Base-by-base conservation (phyloP, 192 early-diverging fungal species). In the Gaertneriomyces semiglobifer region DNA sequence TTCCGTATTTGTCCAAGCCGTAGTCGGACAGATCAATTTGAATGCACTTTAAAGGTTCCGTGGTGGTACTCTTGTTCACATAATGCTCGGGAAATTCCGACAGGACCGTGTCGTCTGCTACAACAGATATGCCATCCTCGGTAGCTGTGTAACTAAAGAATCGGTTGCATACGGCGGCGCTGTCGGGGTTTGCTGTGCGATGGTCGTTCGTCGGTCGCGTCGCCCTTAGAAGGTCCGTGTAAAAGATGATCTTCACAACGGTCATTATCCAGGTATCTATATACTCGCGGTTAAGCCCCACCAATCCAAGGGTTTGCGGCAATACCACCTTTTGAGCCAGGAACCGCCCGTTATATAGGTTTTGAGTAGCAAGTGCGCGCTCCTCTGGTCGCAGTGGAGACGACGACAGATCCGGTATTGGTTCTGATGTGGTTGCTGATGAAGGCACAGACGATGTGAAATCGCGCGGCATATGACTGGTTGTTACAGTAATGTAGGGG, bases 81-180 rank as follows among this genome's bases (percentile, higher is more conserved):
- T 73, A 68, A 20, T 82, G 65, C 6, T 63, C 69, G 44, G 62
- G 63, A 40, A 74, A 65, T 33, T 78, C 63, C 20, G 75, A 76
- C 10, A 89, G 54, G 14, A 88, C 81, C n/a, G 69, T 58, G 6
- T 75, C 80, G 41, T 88, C 87, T 4, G 84, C 85, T 46, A 89
- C 77, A 60, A 89, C 77, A 5, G 86, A 88, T 1, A 89, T 82
- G 53, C 86, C 86, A 38, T 89, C 86, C 39, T 73, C 74, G 7
- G 81, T 84, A 10, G 82, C 71, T 8, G 88, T 89, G 69, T 87
- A 89, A 50, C 83, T 86, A 64, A 89, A 86, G 78, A 89, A 88
- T n/a, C 85, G 71, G 40, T 20, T 33, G 0, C 71, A 44, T 20
- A 47, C 16, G 14, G 67, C 58, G 40, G 39, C 6, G 52, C 33